Base-by-base conservation (phyloP, 176 grass and related monocot genomes). In the Juncus inflexus region DNA sequence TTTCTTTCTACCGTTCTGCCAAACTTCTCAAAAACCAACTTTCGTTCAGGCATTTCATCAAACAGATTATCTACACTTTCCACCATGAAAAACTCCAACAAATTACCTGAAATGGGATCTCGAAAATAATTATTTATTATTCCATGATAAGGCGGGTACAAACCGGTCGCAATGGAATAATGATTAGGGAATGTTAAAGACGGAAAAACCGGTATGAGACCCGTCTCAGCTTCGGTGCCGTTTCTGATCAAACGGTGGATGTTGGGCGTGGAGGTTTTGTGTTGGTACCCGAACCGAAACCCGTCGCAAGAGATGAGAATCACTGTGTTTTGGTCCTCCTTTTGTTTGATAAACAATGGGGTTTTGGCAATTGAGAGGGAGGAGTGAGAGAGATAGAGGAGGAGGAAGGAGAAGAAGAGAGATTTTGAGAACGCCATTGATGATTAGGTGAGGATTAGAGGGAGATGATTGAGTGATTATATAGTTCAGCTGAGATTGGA, bases 171-270 rank as follows among this genome's bases (percentile, higher is more conserved):
- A 81, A 99, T 99, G 67, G 94, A 99, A 58, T 99, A 99, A 72
- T 99, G 94, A 67, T 99, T 99, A 64, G 94, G 94, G 64, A 92
- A 92, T 42, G 88, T 92, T 36, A 86, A 78, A 11, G 92, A 86
- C 14, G 92, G 87, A 71, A 91, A 99, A 45, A 88, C 80, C 3
- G 94, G 85, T 52, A 86, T 63, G 52, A 99, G 69, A 3, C 94
- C 88, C 3, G 63, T 67, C 39, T 45, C 80, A 9, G 94, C 85
- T 63, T 90, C 86, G 37, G 94, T 92, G 39, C 94, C 94, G 16
- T 89, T 80, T 51, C 38, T 75, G 74, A 89, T 84, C 70, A 99
- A 80, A 45, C 94, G 88, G 72, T 73, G 83, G 56, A 92, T 81
- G 72, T 84, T 80, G 15, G 88, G 88, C 14, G 65, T 70, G 3